phyloP scores from a whole-genome alignment of 768 basidiomycete genomes.

The Lactarius akahatsu region DNA sequence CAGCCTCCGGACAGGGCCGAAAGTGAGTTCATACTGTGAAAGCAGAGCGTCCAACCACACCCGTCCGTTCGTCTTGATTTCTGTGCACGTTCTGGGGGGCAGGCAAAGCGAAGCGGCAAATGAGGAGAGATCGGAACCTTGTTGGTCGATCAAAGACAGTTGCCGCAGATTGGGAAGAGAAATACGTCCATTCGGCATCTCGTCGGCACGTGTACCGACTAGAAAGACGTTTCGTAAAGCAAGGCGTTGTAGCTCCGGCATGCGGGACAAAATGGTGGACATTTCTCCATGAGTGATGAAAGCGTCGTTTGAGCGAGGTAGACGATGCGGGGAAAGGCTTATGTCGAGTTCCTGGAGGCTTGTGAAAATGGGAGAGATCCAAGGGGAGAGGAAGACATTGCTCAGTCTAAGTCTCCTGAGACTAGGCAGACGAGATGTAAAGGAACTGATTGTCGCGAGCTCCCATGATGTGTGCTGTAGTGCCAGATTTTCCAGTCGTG shows the following conservation, averaged over 20 bases:
- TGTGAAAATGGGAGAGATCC: slow-evolving; percentile 8
- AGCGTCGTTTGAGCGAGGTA: background rate
- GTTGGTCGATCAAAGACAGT: slow-evolving; percentile 2
- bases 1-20: slow-evolving; percentile 18
- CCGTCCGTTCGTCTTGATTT: slow-evolving; percentile 4
- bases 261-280: slow-evolving; percentile 1
- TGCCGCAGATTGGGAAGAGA: slow-evolving; percentile 7
- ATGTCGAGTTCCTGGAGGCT: slow-evolving; percentile 13
- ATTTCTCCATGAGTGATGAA: background rate
- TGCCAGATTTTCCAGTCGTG: slow-evolving; percentile 9
- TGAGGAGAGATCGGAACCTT: slow-evolving; percentile 2
- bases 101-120: slow-evolving; percentile 3
- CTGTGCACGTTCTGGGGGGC: slow-evolving; percentile 5
- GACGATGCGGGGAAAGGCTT: slow-evolving; percentile 1
- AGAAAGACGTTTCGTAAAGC: slow-evolving; percentile 6
- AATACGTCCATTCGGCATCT: background rate
- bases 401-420: slow-evolving; percentile 6
- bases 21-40: slow-evolving; percentile 6
- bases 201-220: background rate
- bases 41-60: background rate
- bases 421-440: slow-evolving; percentile 8
- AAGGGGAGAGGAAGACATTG: slow-evolving; percentile 10
- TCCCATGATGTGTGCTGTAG: slow-evolving; percentile 9
- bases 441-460: background rate
- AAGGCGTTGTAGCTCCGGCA: slow-evolving; percentile 8